Conservation (phyloP, 2,329 filamentous ascomycete genomes). For the Magnaporthales sp. region DNA sequence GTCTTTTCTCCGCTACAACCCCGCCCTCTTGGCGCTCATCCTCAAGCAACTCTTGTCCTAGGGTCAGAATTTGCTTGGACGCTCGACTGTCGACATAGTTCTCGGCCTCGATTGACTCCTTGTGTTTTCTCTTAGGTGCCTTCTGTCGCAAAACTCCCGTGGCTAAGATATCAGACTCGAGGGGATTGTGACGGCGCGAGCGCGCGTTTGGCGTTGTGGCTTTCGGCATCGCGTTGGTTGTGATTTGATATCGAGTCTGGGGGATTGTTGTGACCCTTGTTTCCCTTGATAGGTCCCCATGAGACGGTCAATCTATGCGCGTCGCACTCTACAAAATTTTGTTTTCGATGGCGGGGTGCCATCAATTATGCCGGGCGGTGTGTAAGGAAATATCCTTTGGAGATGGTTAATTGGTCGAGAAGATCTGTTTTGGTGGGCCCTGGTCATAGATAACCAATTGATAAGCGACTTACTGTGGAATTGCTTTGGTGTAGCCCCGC, state of each 20-base stretch:
- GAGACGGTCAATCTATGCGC: background rate
- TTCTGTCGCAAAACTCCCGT: conserved; percentile 64
- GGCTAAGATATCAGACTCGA: conserved; percentile 77
- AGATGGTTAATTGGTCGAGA: background rate
- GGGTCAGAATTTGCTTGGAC: conserved; percentile 78
- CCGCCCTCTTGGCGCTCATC: conserved; percentile 46
- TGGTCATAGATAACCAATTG: background rate
- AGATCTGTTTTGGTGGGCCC: background rate
- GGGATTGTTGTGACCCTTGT: background rate
- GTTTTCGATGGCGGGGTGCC: conserved; percentile 4
- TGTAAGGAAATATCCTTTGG: background rate
- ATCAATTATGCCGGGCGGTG: conserved; percentile 4
- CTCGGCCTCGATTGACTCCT: conserved; percentile 49
- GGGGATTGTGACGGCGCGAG: conserved; percentile 74
- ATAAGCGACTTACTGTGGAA: conserved; percentile 10
- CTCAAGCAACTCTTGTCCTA: conserved; percentile 80
- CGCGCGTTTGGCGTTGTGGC: conserved; percentile 51
- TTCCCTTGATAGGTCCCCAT: background rate
- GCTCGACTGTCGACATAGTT: conserved; percentile 80
- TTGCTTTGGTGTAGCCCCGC: conserved; percentile 1
- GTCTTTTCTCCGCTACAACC: conserved; percentile 29
- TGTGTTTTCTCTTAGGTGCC: conserved; percentile 61
- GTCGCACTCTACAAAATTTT: conserved; percentile 3
- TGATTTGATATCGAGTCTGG: too few species aligned
- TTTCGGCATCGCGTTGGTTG: conserved; percentile 66